phyloP scores from a whole-genome alignment of 2,329 filamentous ascomycete genomes.

The Diplodia seriata region DNA sequence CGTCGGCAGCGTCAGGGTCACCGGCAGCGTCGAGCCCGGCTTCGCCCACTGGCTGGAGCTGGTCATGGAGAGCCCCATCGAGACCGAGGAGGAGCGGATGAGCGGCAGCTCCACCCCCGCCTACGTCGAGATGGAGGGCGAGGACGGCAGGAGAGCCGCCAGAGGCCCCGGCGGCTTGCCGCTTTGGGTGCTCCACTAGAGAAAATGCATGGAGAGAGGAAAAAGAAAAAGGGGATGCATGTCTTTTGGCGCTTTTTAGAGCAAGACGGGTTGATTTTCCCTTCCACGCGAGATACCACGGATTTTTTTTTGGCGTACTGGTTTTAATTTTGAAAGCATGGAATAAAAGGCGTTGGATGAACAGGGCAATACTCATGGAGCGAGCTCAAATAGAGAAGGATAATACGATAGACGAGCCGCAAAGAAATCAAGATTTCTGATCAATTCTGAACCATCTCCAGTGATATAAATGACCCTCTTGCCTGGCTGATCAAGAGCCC shows the following conservation, averaged over 20 bases:
- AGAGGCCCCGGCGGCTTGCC: constrained; percentile 17
- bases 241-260: neutral
- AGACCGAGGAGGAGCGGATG: constrained; percentile 36
- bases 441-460: neutral
- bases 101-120: constrained; percentile 28
- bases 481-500: neutral
- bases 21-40: constrained; percentile 50
- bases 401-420: constrained; percentile 4
- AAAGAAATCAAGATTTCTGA: constrained; percentile 13
- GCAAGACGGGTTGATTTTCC: constrained; percentile 7
- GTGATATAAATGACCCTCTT: neutral
- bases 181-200: constrained; percentile 24
- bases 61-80: constrained; percentile 51
- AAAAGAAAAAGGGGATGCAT: neutral
- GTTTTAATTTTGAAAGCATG: neutral
- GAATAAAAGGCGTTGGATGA: constrained; percentile 2
- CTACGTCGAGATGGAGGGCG: constrained; percentile 32
- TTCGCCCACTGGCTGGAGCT: constrained; percentile 55
- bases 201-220: neutral
- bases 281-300: constrained; percentile 18
- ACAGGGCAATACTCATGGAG: neutral
- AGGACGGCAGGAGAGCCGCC: constrained; percentile 25
- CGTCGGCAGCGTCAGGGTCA: constrained; percentile 53
- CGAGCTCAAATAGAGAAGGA: constrained; percentile 1
- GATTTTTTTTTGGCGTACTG: neutral